Percentiles rank a stretch among this genome's conserved stretches.
Evolutionary conservation across 768 basidiomycete species (phyloP).

Genomic region (Suillus sp.): DNA sequence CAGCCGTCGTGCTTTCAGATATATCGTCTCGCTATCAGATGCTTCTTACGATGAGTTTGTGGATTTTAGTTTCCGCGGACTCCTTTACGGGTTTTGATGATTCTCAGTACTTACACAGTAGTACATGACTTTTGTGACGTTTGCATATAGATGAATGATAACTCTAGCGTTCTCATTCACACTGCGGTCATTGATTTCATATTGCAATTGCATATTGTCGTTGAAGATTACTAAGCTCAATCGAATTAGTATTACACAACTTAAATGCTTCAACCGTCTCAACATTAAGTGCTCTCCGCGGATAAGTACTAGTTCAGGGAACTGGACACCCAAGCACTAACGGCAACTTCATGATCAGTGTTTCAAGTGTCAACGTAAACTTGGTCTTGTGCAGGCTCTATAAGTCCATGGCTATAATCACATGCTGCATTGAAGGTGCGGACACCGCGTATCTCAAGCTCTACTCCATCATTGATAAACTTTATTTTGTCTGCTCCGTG

Average conservation of each 20-base stretch:
- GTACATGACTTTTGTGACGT: conserved; percentile 2
- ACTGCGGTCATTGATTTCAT: not conserved
- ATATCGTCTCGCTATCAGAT: not conserved
- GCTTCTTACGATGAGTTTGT: conserved; percentile 11
- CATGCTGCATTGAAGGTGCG: not conserved
- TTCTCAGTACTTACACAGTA: conserved; percentile 14
- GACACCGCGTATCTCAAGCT: not conserved
- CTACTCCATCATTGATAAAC: not conserved
- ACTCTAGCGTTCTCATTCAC: conserved; percentile 5
- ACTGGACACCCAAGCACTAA: not conserved
- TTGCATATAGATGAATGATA: conserved; percentile 29
- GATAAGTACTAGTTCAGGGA: not conserved
- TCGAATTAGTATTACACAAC: not conserved
- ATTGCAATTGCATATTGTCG: not conserved
- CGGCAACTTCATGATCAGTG: not conserved
- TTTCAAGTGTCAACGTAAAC: conserved; percentile 1
- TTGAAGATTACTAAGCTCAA: not conserved
- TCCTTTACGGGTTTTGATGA: conserved; percentile 22
- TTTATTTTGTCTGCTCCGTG: not conserved
- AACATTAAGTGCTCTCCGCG: not conserved
- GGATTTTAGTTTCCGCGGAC: conserved; percentile 37
- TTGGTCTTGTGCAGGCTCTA: not conserved
- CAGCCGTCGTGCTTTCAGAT: not conserved
- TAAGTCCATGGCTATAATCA: conserved; percentile 7
- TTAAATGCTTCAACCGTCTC: not conserved